These are phyloP conservation scores for Neurospora sp. DNA, from an alignment of 2,329 filamentous ascomycete genomes.

Conservation along the genomic window DNA sequence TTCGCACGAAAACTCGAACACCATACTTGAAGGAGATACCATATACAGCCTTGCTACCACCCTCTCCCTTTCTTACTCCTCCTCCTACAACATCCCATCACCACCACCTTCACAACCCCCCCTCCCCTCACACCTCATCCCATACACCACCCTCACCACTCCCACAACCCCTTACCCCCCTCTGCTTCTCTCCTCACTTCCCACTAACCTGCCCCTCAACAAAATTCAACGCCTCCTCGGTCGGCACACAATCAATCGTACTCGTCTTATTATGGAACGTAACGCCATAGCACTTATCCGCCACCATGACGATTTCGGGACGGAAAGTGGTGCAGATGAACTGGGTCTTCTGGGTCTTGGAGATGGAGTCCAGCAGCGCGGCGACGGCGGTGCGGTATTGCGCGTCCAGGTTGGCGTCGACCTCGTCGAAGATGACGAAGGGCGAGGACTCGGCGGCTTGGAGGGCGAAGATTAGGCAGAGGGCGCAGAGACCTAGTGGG, in stretches of 20 bases:
- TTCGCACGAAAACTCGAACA: background rate
- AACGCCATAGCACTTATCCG: slow-evolving; percentile 96
- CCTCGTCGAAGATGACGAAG: slow-evolving; percentile 98
- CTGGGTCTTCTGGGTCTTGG: slow-evolving; percentile 56
- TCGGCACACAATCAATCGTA: slow-evolving; percentile 80
- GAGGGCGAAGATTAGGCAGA: slow-evolving; percentile 98
- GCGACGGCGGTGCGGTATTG: slow-evolving; percentile 97
- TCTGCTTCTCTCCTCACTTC: slow-evolving; percentile 7
- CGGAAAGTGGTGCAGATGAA: slow-evolving; percentile 99
- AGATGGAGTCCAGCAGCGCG: slow-evolving; percentile 73
- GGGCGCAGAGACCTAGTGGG: slow-evolving; percentile 61
- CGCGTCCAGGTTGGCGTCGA: slow-evolving; percentile 94
- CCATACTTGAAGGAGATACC: background rate
- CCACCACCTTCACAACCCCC: no score
- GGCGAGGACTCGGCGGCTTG: slow-evolving; percentile 95
- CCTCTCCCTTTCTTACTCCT: background rate
- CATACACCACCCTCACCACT: no score
- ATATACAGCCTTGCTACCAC: background rate
- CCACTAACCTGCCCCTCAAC: slow-evolving; percentile 66
- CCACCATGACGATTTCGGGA: slow-evolving; percentile 89
- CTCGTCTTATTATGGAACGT: slow-evolving; percentile 91
- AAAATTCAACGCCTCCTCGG: slow-evolving; percentile 83
- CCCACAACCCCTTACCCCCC: no score
- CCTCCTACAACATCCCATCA: no score
- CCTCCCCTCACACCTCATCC: no score